Evolutionary conservation across 192 early-diverging fungal genomes (phyloP).

Genomic region (Chytriomyces confervae): DNA sequence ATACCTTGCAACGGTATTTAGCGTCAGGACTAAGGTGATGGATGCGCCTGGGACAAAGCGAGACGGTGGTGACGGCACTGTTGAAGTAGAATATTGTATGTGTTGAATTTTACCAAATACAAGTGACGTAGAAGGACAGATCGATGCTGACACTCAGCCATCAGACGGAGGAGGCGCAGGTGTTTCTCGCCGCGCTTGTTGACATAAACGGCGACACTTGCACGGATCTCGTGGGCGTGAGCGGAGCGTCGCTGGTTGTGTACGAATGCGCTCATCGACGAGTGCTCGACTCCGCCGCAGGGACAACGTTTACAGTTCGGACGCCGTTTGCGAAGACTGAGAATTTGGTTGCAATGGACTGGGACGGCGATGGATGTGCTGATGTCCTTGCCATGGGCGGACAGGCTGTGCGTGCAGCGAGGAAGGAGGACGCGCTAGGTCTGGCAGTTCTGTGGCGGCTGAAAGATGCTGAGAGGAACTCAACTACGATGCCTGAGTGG

Average conservation of each 20-base stretch:
- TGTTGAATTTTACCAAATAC: too few species aligned
- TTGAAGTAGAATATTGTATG: neutral
- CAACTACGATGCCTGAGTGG: too few species aligned
- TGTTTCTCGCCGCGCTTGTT: conserved; percentile 73
- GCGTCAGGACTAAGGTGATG: too few species aligned
- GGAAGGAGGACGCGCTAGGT: neutral
- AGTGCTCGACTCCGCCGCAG: conserved; percentile 6
- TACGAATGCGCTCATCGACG: conserved; percentile 42
- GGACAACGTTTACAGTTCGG: conserved; percentile 34
- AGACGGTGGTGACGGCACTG: too few species aligned
- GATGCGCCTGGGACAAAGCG: too few species aligned
- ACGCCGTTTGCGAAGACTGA: conserved; percentile 62
- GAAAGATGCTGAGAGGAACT: too few species aligned
- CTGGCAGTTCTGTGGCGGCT: neutral
- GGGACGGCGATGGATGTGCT: conserved; percentile 84
- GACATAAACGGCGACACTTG: conserved; percentile 87
- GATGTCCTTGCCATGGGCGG: conserved; percentile 81
- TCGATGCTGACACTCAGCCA: too few species aligned
- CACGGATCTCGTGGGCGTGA: conserved; percentile 82
- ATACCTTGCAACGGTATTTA: too few species aligned
- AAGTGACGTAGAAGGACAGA: too few species aligned
- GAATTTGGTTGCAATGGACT: conserved; percentile 86
- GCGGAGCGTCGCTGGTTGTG: conserved; percentile 73
- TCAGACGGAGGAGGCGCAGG: neutral
- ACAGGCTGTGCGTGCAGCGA: neutral